Conservation (phyloP, 2,329 filamentous ascomycete genomes). For the Lanzia echinophila region DNA sequence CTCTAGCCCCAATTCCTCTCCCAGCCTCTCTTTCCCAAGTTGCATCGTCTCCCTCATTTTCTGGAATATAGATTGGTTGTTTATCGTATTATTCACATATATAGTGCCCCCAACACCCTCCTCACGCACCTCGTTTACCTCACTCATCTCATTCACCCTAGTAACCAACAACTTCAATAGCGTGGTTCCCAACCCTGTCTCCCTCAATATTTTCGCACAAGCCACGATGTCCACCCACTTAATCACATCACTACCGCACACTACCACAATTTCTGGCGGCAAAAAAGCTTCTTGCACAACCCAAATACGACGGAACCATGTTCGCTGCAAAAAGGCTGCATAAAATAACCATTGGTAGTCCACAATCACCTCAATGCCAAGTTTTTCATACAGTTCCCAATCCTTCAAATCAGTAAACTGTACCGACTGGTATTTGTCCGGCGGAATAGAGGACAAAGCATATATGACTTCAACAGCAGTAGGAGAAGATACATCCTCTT, state of each 20-base stretch:
- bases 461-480: slow-evolving; percentile 5
- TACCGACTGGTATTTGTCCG: not conserved
- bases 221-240: slow-evolving; percentile 5
- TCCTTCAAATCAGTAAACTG: slow-evolving; percentile 5
- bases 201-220: slow-evolving; percentile 8
- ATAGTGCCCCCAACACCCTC: not conserved
- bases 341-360: slow-evolving; percentile 10
- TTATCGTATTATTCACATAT: slow-evolving; percentile 9
- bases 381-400: not conserved
- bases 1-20: slow-evolving; percentile 7
- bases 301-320: slow-evolving; percentile 14
- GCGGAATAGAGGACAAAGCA: not conserved
- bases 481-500: not conserved
- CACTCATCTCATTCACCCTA: not conserved
- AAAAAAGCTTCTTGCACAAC: slow-evolving; percentile 14
- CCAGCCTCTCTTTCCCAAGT: not conserved
- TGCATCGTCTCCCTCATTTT: slow-evolving; percentile 1
- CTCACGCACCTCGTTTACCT: not conserved
- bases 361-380: slow-evolving; percentile 7
- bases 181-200: slow-evolving; percentile 8
- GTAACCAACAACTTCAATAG: slow-evolving; percentile 8
- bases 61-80: slow-evolving; percentile 12
- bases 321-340: slow-evolving; percentile 12
- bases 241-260: slow-evolving; percentile 5
- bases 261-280: slow-evolving; percentile 2